Conservation (phyloP, 805 yeast genomes). For the Cyberlindnera americana region DNA sequence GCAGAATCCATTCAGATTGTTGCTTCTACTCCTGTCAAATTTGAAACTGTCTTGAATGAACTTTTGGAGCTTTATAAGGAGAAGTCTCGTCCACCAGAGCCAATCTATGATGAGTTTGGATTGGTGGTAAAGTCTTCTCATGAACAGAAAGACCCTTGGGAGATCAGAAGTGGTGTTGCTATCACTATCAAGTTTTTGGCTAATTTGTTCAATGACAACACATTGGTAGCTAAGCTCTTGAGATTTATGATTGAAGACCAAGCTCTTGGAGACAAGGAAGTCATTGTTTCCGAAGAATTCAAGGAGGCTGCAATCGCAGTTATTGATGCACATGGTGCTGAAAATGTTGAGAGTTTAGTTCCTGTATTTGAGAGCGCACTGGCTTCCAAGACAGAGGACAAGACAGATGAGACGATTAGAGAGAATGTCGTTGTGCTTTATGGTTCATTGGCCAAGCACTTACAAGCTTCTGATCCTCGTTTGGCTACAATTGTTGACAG, state of each 20-base stretch:
- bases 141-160: constrained; percentile 76
- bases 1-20: constrained; percentile 48
- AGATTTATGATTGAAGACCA: constrained; percentile 56
- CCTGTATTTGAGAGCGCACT: constrained; percentile 77
- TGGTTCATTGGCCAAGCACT: constrained; percentile 88
- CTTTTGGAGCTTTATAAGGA: constrained; percentile 55
- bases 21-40: constrained; percentile 25
- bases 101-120: constrained; percentile 76
- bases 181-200: constrained; percentile 58
- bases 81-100: constrained; percentile 70
- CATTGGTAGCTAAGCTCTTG: constrained; percentile 52
- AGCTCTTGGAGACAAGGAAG: constrained; percentile 73
- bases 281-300: constrained; percentile 71
- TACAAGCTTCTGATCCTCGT: constrained; percentile 63
- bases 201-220: constrained; percentile 32
- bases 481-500: constrained; percentile 62
- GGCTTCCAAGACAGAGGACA: constrained; percentile 43
- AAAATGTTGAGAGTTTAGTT: constrained; percentile 66
- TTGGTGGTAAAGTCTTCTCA: constrained; percentile 59
- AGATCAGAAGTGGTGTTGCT: constrained; percentile 79
- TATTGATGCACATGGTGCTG: constrained; percentile 61
- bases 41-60: constrained; percentile 35
- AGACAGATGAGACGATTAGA: constrained; percentile 57
- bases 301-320: constrained; percentile 85
- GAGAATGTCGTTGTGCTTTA: constrained; percentile 83